Evolutionary conservation across 345 rosid species (phyloP), one percentile per base, ranked within the genome.

Genomic region (Eucalyptus viminalis): DNA sequence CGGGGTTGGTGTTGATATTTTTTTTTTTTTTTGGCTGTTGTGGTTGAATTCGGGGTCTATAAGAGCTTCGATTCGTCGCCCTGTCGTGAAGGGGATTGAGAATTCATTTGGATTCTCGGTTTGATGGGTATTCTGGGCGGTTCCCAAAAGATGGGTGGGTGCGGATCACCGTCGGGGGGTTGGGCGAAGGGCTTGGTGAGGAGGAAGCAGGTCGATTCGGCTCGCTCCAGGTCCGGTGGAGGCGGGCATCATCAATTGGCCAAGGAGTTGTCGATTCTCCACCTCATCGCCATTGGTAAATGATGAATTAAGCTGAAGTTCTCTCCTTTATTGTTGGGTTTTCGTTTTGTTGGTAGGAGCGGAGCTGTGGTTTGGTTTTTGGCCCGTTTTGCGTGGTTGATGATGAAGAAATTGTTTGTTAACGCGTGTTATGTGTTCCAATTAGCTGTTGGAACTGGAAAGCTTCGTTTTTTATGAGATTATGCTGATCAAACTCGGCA

Each of bases 161-260:
- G 91, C 31, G 95, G 93, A 44, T 87, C 89, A 91, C 91, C 93
- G 91, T 91, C 93, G 58, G 94, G 95, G 95, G 93, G 93, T 85
- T 54, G 91, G 13, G 89, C 95, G n/a, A 94, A 90, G 69, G 91
- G 94, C 89, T 89, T 96, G 90, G 90, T 93, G 31, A 93, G 98
- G 93, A 94, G 98, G 90, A 96, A 96, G 91, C 96, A 94, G 91
- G 97, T 96, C 89, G 98, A 96, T 92, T 95, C 96, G 87, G 93
- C 90, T 91, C 90, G 91, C 91, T 86, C 76, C 4, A 90, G 44
- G 49, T 88, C 90, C 14, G 90, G 90, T 85, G 45, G 87, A 15
- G 92, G 90, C 80, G 80, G 80, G 11, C 80, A 69, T 69, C 95
- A 91, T 37, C 94, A 94, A 85, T 93, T 96, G 90, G 97, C 98